These are phyloP conservation scores for Lyophyllum semitale DNA, from an alignment of 768 basidiomycete genomes.

Conservation along the genomic window DNA sequence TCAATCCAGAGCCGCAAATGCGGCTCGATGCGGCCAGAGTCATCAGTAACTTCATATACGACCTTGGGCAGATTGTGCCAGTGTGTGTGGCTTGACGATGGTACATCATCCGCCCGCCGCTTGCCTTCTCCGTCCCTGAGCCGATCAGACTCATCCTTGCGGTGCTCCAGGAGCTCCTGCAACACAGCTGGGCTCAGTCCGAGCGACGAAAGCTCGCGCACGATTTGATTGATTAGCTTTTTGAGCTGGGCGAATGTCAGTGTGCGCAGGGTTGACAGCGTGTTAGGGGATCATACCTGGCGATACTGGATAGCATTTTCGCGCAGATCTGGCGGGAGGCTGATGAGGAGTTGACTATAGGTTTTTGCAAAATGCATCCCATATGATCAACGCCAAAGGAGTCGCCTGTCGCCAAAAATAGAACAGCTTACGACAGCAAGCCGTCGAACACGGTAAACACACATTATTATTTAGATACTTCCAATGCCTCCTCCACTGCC, in stretches of 20 bases:
- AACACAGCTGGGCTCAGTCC: slow-evolving; percentile 58
- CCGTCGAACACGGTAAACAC: neutral
- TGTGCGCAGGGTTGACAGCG: neutral
- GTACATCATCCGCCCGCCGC: slow-evolving; percentile 1
- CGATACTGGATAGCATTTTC: slow-evolving; percentile 85
- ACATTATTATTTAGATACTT: no score
- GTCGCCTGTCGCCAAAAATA: neutral
- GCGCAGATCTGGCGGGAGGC: slow-evolving; percentile 75
- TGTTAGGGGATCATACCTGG: slow-evolving; percentile 45
- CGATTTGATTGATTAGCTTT: slow-evolving; percentile 84
- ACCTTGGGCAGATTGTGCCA: slow-evolving; percentile 29
- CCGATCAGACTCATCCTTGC: slow-evolving; percentile 5
- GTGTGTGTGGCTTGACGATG: neutral
- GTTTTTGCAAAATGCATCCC: slow-evolving; percentile 77
- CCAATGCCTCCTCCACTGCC: neutral
- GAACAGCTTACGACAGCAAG: neutral
- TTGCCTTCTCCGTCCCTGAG: slow-evolving; percentile 26
- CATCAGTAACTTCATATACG: slow-evolving; percentile 57
- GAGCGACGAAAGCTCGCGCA: slow-evolving; percentile 71
- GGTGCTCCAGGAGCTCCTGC: slow-evolving; percentile 39
- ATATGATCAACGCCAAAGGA: neutral
- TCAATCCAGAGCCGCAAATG: slow-evolving; percentile 55
- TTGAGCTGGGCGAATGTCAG: slow-evolving; percentile 69
- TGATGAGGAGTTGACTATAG: slow-evolving; percentile 59
- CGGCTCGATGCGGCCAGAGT: slow-evolving; percentile 53